A percentile compares a stretch with the other conserved stretches of the same genome.
Evolutionary conservation across 2,329 filamentous ascomycete species (phyloP).

Genomic region (Teratosphaeria destructans): DNA sequence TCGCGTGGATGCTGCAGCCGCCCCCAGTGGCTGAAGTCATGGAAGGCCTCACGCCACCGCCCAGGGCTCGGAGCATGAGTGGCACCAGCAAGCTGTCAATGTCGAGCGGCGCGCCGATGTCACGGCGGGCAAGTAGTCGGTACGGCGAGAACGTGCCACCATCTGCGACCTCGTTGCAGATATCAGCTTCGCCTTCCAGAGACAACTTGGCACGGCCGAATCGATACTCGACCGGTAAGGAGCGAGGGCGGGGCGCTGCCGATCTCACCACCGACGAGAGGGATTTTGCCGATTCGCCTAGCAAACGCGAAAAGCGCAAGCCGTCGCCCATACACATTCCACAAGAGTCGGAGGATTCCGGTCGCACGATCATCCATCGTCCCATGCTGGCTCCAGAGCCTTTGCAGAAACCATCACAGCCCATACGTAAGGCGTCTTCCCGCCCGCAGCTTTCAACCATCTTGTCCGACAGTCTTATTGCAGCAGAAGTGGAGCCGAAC

Average conservation of each 20-base stretch:
- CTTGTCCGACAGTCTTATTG: conserved; percentile 12
- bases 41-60: conserved; percentile 68
- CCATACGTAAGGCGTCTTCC: conserved; percentile 5
- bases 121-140: conserved; percentile 29
- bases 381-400: not conserved
- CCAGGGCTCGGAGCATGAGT: conserved; percentile 46
- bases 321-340: conserved; percentile 8
- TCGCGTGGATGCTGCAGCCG: conserved; percentile 86
- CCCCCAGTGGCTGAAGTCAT: conserved; percentile 84
- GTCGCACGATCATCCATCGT: conserved; percentile 8
- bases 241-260: conserved; percentile 16
- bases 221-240: conserved; percentile 19
- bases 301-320: conserved; percentile 6
- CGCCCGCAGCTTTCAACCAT: conserved; percentile 18
- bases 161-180: conserved; percentile 1
- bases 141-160: conserved; percentile 25
- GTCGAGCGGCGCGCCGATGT: conserved; percentile 9
- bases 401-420: not conserved
- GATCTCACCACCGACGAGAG: conserved; percentile 6
- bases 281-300: conserved; percentile 11
- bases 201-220: conserved; percentile 22
- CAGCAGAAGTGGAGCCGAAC: conserved; percentile 4
- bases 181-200: conserved; percentile 25
- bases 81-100: conserved; percentile 29
- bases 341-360: conserved; percentile 10